phyloP scores from a whole-genome alignment of 495 filamentous ascomycete species.

The Aspergillus indologenus region DNA sequence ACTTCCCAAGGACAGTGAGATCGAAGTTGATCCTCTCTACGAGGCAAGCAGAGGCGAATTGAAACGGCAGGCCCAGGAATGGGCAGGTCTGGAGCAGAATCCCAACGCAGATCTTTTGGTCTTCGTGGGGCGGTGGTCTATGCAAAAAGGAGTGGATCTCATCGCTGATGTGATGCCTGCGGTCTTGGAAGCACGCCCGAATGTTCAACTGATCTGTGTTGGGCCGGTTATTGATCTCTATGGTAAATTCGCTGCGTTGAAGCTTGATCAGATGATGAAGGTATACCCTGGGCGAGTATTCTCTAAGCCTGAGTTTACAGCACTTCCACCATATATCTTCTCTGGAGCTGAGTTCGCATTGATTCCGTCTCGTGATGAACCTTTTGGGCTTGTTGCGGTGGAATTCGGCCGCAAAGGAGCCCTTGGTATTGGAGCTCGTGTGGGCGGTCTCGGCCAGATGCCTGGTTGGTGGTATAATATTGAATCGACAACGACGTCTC shows the following conservation, averaged over 20 bases:
- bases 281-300: conserved; percentile 73
- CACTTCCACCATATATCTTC: conserved; percentile 71
- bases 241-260: conserved; percentile 72
- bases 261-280: conserved; percentile 69
- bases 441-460: conserved; percentile 73
- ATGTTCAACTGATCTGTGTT: conserved; percentile 67
- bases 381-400: conserved; percentile 78
- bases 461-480: conserved; percentile 73
- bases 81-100: conserved; percentile 66
- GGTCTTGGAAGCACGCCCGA: conserved; percentile 63
- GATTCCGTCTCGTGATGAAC: conserved; percentile 76
- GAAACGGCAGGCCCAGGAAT: conserved; percentile 70
- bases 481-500: conserved; percentile 67
- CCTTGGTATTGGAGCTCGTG: conserved; percentile 65
- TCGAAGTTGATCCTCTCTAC: conserved; percentile 54
- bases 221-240: conserved; percentile 77
- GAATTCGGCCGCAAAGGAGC: conserved; percentile 79
- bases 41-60: conserved; percentile 57
- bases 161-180: conserved; percentile 75
- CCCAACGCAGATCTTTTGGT: conserved; percentile 70
- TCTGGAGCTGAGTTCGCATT: conserved; percentile 76
- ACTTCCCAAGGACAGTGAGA: conserved; percentile 48
- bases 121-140: conserved; percentile 76
- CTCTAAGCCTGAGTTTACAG: conserved; percentile 74
- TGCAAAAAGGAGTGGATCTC: conserved; percentile 75